Evolutionary conservation across 75 land plant species (phyloP).

Genomic region (Sequoia sempervirens): DNA sequence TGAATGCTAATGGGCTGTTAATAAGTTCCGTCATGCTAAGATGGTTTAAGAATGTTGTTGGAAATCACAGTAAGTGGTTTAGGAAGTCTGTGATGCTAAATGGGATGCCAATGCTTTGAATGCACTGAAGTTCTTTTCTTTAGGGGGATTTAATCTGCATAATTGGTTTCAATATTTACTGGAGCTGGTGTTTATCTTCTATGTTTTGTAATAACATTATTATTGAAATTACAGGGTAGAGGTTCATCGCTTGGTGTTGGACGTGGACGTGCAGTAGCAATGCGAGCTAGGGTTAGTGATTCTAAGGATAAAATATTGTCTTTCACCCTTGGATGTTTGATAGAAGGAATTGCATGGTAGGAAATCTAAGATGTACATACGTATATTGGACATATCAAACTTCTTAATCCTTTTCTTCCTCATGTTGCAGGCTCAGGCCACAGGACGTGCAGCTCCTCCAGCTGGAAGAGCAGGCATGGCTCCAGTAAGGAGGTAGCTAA

Average conservation of each 20-base stretch:
- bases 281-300: slow-evolving; percentile 84
- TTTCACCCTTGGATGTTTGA: background rate
- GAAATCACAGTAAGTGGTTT: background rate
- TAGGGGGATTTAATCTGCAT: background rate
- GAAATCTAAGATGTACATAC: slow-evolving; percentile 1
- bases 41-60: background rate
- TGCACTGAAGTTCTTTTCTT: background rate
- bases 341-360: background rate
- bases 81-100: background rate
- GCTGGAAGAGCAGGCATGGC: slow-evolving; percentile 70
- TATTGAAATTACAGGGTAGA: slow-evolving; percentile 59
- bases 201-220: background rate
- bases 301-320: background rate
- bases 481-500: slow-evolving; percentile 65
- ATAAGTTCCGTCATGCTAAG: background rate
- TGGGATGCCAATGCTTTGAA: background rate
- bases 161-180: slow-evolving; percentile 7
- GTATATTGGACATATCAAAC: background rate
- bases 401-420: background rate
- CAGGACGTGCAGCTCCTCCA: slow-evolving; percentile 64
- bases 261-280: slow-evolving; percentile 85
- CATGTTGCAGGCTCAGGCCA: slow-evolving; percentile 64
- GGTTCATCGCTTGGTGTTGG: slow-evolving; percentile 88
- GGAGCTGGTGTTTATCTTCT: background rate
- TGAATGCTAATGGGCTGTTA: background rate